These are phyloP conservation scores for Cryptosporidium meleagridis DNA, from an alignment of 169 alveolate genomes.

Conservation along the genomic window DNA sequence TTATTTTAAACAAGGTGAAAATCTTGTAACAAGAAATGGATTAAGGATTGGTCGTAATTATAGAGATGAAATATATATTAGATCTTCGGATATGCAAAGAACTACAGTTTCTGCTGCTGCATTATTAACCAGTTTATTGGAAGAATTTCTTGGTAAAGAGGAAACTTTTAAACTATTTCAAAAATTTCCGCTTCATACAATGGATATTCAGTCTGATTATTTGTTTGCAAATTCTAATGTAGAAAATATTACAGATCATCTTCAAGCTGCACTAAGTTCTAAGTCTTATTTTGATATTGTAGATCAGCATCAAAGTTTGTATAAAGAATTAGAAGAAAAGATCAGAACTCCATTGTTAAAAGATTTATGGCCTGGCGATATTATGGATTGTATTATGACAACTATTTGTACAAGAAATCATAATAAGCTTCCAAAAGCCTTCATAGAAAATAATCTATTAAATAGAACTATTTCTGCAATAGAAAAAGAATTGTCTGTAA, in stretches of 20 bases:
- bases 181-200: conserved; percentile 63
- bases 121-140: conserved; percentile 47
- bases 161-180: conserved; percentile 33
- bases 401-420: conserved; percentile 66
- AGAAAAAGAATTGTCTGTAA: conserved; percentile 54
- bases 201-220: conserved; percentile 73
- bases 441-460: conserved; percentile 48
- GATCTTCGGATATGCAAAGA: conserved; percentile 75
- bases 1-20: conserved; percentile 14
- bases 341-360: conserved; percentile 26
- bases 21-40: conserved; percentile 31
- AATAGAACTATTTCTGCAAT: conserved; percentile 67
- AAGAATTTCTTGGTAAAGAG: conserved; percentile 43
- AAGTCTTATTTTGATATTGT: conserved; percentile 28
- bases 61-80: conserved; percentile 54
- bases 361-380: conserved; percentile 74
- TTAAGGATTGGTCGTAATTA: conserved; percentile 12
- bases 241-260: conserved; percentile 53
- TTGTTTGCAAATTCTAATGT: conserved; percentile 66
- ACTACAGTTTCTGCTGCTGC: conserved; percentile 75
- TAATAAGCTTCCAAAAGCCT: conserved; percentile 43
- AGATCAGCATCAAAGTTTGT: conserved; percentile 42
- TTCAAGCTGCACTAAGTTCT: conserved; percentile 36
- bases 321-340: conserved; percentile 29
- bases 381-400: conserved; percentile 73